Evolutionary conservation across 2,329 filamentous ascomycete genomes (phyloP).

Genomic region (Xylaria sp.): DNA sequence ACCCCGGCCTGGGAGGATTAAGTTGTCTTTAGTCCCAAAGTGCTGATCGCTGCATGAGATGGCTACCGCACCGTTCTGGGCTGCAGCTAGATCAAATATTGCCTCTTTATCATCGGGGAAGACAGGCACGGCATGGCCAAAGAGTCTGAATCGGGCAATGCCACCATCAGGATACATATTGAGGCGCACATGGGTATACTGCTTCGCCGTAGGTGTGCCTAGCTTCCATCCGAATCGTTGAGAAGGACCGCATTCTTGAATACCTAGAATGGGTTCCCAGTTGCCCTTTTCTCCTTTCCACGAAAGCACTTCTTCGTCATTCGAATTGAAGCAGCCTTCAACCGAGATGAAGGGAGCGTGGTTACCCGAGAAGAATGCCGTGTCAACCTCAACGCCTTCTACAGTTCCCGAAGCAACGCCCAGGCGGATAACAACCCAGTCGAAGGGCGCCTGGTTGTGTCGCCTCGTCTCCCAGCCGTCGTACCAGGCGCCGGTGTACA

Average conservation of each 20-base stretch:
- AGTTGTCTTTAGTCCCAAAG: constrained; percentile 83
- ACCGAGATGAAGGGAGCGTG: constrained; percentile 83
- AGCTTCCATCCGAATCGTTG: constrained; percentile 80
- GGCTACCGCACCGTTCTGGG: constrained; percentile 81
- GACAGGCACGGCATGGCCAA: constrained; percentile 78
- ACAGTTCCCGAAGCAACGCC: constrained; percentile 77
- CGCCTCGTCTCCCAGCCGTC: constrained; percentile 76
- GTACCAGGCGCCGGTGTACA: constrained; percentile 75
- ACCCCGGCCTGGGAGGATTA: constrained; percentile 80
- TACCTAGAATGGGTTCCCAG: constrained; percentile 77
- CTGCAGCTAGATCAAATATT: constrained; percentile 79
- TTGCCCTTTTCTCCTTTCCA: constrained; percentile 68
- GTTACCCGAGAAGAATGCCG: constrained; percentile 83
- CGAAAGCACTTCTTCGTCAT: constrained; percentile 71
- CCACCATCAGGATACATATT: constrained; percentile 90
- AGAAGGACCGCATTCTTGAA: constrained; percentile 77
- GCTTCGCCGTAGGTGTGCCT: constrained; percentile 65
- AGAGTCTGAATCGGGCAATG: constrained; percentile 82
- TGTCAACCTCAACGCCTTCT: constrained; percentile 81
- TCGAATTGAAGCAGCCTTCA: constrained; percentile 75
- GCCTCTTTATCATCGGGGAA: constrained; percentile 73
- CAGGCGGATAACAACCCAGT: constrained; percentile 73
- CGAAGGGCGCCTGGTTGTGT: constrained; percentile 71
- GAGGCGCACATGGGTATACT: constrained; percentile 81
- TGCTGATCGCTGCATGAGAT: constrained; percentile 83